Evolutionary conservation across 2,329 filamentous ascomycete genomes (phyloP), one percentile per base, ranked within the genome.

Genomic region (Colletotrichum lentis): DNA sequence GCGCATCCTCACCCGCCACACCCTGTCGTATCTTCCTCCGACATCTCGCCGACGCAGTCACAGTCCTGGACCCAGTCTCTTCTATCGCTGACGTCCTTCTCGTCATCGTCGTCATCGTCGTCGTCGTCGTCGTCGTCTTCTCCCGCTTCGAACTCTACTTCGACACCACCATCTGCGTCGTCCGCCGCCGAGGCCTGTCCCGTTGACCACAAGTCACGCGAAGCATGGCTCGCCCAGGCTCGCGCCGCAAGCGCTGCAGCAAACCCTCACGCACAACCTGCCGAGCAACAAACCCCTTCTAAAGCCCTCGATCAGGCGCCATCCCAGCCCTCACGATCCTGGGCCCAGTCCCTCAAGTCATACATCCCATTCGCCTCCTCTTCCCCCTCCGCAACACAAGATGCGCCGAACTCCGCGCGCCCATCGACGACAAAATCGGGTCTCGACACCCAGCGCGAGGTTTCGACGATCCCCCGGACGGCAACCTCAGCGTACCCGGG

Each of bases 151-250:
- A 57, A 58, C 56, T 57, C 71, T 70, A 41, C 70, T 12, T 54
- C 70, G 43, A 62, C 70, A 64, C 10, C 46, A 22, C 11, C 56
- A 4, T 62, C 68, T 59, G 69, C 57, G 31, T 73, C 70, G 20
- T 22, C 57, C 35, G 46, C 46, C 46, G 14, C 76, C 54, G 76
- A 76, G 71, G 84, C 84, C 66, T 98, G 96, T 75, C 96, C 96
- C 5, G 93, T 98, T 75, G 94, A 98, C 80, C 91, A 94, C 81
- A 92, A 93, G 75, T 91, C 93, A 60, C 91, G 96, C 74, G 91
- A 94, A 74, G 88, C 91, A 74, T 99, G 95, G 95, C 86, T 98
- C 44, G 84, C 86, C 65, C 88, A 93, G 76, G 88, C 90, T 47
- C 82, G 81, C 70, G 79, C 87, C 70, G 72, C 79, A 73, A 76